Evolutionary conservation across 2,329 filamentous ascomycete species (phyloP), one percentile per base, ranked within the genome.

Genomic region (Zymoseptoria tritici): DNA sequence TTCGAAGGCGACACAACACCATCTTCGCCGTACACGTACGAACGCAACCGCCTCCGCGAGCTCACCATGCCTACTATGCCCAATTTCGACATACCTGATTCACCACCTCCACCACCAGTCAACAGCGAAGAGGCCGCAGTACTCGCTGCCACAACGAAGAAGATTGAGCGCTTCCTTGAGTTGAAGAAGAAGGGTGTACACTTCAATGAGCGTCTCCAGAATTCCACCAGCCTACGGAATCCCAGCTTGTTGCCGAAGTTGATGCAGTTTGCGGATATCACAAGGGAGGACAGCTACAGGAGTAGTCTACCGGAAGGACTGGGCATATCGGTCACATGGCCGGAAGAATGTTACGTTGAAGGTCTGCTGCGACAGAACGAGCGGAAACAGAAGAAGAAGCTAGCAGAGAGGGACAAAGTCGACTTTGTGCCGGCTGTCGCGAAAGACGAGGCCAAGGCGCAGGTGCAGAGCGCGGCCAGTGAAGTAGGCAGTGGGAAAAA

Each of bases 101-200:
- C 89, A 3, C 89, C 89, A 1, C 85, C 87, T 0, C 76, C 76
- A 13, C 74, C 75, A 20, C 77, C 36, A 66, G 75, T 50, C 16
- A 69, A 67, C 58, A 67, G 63, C 56, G 69, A 69, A 63, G 64
- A 64, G 56, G 66, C 67, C 20, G 67, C 70, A 9, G 56, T 58
- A 13, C 67, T 73, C 2, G 72, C 74, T 50, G 68, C 66, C 49
- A 69, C 85, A 11, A 86, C 82, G 55, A 80, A 82, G 65, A 91
- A 90, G 67, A 87, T 93, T 66, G 81, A 84, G 63, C 84, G 85
- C 60, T 93, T 94, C 65, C 81, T 93, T 0, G 80, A 84, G 52
- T 80, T 93, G n/a, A 94, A 94, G 76, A 85, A 84, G 69, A 84
- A 87, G 63, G 86, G 86, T 4, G 80, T 86, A 16, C 90, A 94